Base-by-base conservation (phyloP, 2,329 filamentous ascomycete genomes). In the Rutstroemia sydowiana region DNA sequence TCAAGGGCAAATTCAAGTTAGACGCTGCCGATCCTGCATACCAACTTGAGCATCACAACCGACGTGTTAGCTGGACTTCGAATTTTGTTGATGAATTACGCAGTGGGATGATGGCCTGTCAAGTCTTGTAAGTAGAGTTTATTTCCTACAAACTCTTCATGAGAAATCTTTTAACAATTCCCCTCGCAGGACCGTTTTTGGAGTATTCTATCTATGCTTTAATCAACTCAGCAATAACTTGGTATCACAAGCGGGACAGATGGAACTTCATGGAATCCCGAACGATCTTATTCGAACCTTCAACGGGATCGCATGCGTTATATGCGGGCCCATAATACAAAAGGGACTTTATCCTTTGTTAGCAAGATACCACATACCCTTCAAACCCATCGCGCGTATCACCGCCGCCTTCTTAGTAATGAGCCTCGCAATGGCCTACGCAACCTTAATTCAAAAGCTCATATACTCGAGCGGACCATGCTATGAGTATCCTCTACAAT, bases 201-300 rank as follows among this genome's bases (percentile, higher is more conserved):
- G 32, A 14, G 32, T 36, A 14, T 36, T 36, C 32, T 36, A 36
- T 16, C 11, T 36, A 16, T 36, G 32, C 11, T 36, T 36, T 13
- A 76, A 76, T 46, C 84, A 88, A 62, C 81, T 87, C 69, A 79
- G 78, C 31, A 77, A 75, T 65, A 87, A 87, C 69, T 75, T 87
- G 53, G 77, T 84, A 55, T 81, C 81, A 1, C 82, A 86, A 66
- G 74, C 75, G 28, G 69, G 68, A 2, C 70, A 72, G 54, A 74
- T 77, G 83, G 61, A 78, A 26, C 63, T 73, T 57, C 68, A 69
- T 48, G 73, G 75, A 14, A 72, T 74, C 0, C 76, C 76, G 8
- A 85, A 85, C 62, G 82, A 86, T 62, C 67, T 85, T 8, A 68
- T 85, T 23, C 68, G 71, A 49, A 78, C 82, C 63, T 71, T 84